These are phyloP conservation scores for Ambrosia artemisiifolia DNA, from an alignment of 129 eudicot species.

Conservation along the genomic window DNA sequence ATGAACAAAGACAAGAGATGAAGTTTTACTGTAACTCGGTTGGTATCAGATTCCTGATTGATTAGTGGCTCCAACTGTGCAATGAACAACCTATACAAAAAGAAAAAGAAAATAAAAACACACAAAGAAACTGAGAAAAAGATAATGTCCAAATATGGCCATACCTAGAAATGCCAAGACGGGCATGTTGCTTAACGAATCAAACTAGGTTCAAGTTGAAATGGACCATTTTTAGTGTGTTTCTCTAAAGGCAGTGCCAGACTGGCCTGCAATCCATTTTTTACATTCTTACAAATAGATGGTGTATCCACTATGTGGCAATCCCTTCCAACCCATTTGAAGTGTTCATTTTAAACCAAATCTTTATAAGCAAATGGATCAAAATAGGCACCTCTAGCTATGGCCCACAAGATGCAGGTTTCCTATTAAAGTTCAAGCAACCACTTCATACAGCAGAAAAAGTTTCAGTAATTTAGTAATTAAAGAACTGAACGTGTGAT, in stretches of 20 bases:
- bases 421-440: constrained; percentile 5
- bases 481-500: background rate
- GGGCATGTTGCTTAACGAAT: background rate
- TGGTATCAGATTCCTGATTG: constrained; percentile 40
- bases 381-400: background rate
- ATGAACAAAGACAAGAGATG: constrained; percentile 3
- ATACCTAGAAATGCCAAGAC: background rate
- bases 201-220: background rate
- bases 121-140: background rate
- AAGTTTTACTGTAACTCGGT: constrained; percentile 47
- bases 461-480: constrained; percentile 1
- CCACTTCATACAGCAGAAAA: constrained; percentile 11
- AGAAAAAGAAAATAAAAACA: background rate
- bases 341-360: background rate
- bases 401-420: constrained; percentile 1
- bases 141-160: constrained; percentile 6
- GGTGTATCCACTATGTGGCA: background rate
- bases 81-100: constrained; percentile 62
- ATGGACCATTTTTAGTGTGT: background rate
- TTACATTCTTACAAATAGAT: background rate
- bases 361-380: background rate
- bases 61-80: constrained; percentile 52
- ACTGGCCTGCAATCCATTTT: background rate
- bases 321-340: background rate
- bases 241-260: background rate